A percentile compares a stretch with the other conserved stretches of the same genome.
phyloP scores from a whole-genome alignment of 2,329 filamentous ascomycete genomes.

The Chaetomium sp. region DNA sequence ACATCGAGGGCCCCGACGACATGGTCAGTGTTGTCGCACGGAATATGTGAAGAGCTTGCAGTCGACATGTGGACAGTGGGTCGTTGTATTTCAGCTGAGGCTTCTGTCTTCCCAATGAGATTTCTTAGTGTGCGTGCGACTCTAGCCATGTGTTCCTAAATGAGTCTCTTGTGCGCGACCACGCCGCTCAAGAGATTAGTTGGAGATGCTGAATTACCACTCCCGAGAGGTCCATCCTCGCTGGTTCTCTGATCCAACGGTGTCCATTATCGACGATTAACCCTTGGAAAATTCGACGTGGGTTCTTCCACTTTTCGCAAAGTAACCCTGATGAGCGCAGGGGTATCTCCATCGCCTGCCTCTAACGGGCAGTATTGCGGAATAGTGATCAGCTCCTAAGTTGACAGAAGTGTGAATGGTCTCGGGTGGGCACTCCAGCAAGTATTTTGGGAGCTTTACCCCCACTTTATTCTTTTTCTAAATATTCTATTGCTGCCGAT shows the following conservation, averaged over 20 bases:
- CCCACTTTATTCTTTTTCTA: background rate
- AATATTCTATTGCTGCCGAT: background rate
- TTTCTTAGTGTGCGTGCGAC: background rate
- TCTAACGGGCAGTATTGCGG: no score
- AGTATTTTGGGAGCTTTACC: background rate
- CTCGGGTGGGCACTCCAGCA: no score
- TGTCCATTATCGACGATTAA: no score
- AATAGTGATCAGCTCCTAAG: no score
- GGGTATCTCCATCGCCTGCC: no score
- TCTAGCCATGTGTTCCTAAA: conserved; percentile 16
- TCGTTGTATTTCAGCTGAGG: conserved; percentile 18
- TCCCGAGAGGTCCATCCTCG: no score
- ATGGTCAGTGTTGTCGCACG: conserved; percentile 6
- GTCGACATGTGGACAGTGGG: conserved; percentile 10
- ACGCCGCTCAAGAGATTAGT: conserved; percentile 4
- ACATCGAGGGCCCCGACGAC: conserved; percentile 7
- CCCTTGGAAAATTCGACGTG: no score
- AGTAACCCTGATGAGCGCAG: no score
- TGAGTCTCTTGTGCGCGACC: conserved; percentile 16
- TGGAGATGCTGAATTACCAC: no score
- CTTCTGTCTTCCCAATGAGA: conserved; percentile 10
- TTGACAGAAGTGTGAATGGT: no score
- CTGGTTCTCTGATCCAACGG: no score
- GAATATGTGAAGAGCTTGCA: background rate
- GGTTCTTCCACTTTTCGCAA: no score